Percentiles rank a stretch among this genome's conserved stretches.
Conservation (phyloP, 2,329 filamentous ascomycete species). For the Meredithiella fracta region DNA sequence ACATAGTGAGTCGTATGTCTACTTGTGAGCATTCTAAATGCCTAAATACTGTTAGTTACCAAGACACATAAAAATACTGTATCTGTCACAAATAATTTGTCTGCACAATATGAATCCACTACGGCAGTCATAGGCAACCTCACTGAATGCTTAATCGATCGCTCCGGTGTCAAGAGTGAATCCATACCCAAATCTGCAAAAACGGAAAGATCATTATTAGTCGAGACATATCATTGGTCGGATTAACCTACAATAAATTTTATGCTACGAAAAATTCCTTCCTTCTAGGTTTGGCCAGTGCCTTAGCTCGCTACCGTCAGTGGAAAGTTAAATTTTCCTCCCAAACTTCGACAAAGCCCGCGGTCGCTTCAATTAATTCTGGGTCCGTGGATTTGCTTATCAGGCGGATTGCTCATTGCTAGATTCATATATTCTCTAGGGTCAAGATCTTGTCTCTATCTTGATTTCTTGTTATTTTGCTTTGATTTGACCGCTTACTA, state of each 20-base stretch:
- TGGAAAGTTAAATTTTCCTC: conserved; percentile 4
- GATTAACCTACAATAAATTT: not conserved
- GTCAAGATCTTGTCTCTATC: not conserved
- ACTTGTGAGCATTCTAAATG: too few relatives aligned
- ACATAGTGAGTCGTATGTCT: too few relatives aligned
- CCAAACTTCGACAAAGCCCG: not conserved
- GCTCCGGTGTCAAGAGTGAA: not conserved
- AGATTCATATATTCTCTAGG: not conserved
- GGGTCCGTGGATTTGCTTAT: not conserved
- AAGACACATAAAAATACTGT: too few relatives aligned
- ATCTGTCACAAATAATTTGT: too few relatives aligned
- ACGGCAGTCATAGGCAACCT: not conserved
- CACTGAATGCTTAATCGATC: not conserved
- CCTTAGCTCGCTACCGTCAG: not conserved
- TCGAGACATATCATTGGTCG: not conserved
- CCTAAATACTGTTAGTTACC: too few relatives aligned
- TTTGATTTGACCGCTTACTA: conserved; percentile 8
- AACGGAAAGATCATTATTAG: conserved; percentile 3
- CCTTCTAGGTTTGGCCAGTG: not conserved
- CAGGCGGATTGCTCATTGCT: not conserved
- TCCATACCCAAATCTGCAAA: not conserved
- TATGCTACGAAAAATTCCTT: not conserved
- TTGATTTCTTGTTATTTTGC: conserved; percentile 2
- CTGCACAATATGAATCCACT: too few relatives aligned
- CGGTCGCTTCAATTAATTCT: conserved; percentile 1